Evolutionary conservation across 805 yeast species (phyloP).

Genomic region (Saccharomycopsis capsularis): DNA sequence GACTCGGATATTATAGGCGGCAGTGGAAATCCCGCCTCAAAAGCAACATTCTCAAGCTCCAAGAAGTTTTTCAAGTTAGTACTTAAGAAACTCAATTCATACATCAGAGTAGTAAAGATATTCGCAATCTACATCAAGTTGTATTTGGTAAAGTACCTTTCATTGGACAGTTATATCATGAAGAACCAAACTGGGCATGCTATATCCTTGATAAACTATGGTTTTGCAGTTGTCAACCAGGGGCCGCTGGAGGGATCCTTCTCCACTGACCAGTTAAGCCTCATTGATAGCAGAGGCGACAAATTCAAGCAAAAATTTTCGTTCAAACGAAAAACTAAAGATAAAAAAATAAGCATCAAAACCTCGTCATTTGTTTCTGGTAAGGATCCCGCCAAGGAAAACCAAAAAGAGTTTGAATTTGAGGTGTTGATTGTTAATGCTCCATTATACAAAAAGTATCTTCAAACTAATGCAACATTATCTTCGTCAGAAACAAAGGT

Average conservation of each 20-base stretch:
- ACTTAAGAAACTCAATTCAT: neutral
- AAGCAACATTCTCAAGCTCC: neutral
- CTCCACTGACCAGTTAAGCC: neutral
- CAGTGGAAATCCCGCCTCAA: neutral
- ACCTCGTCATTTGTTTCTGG: no score
- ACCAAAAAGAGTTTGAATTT: conserved; percentile 2
- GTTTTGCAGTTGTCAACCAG: conserved; percentile 3
- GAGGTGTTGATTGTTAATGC: conserved; percentile 5
- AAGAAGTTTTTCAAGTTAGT: neutral
- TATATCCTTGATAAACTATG: conserved; percentile 17
- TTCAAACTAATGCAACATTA: neutral
- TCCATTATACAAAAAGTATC: neutral
- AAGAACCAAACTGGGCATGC: conserved; percentile 12
- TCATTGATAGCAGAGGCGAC: neutral
- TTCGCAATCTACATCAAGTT: conserved; percentile 11
- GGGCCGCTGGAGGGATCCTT: no score
- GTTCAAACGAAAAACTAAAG: conserved; percentile 2
- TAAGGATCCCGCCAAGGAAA: neutral
- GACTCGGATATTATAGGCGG: neutral
- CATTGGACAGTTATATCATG: conserved; percentile 15
- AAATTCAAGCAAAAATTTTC: conserved; percentile 2
- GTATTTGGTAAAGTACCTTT: conserved; percentile 13
- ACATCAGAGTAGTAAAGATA: neutral
- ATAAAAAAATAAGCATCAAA: neutral
- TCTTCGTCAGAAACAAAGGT: neutral